A percentile compares a stretch with the other conserved stretches of the same genome.
These are phyloP conservation scores for Datura wrightii DNA, from an alignment of 257 asterid species.

Conservation along the genomic window DNA sequence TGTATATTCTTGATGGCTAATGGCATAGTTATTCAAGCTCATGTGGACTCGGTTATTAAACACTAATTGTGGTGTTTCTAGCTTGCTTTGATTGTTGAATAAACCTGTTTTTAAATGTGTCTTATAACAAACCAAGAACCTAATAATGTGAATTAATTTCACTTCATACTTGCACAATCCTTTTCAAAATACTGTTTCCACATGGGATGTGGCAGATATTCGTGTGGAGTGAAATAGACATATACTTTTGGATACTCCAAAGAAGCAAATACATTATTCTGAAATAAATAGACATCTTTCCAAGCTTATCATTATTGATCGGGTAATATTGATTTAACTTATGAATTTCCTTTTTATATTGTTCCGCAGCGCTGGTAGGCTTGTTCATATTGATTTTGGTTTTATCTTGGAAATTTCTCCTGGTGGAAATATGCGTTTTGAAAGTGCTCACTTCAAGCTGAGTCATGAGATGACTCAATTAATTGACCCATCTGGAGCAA, in stretches of 20 bases:
- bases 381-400: conserved; percentile 99
- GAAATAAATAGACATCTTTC: neutral
- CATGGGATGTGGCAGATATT: neutral
- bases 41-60: neutral
- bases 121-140: neutral
- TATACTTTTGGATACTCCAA: conserved; percentile 19
- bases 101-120: neutral
- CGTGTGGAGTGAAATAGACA: neutral
- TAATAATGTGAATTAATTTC: conserved; percentile 19
- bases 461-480: conserved; percentile 99
- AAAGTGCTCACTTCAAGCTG: conserved; percentile 97
- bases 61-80: neutral
- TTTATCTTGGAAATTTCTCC: conserved; percentile 98
- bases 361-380: conserved; percentile 76
- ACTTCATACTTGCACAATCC: neutral
- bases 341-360: neutral
- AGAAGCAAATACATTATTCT: neutral
- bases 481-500: conserved; percentile 95
- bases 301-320: conserved; percentile 11
- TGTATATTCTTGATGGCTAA: conserved; percentile 19
- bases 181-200: neutral
- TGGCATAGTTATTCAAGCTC: neutral
- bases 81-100: conserved; percentile 6
- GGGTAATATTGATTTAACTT: neutral
- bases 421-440: conserved; percentile 95